Conservation (phyloP, 2,329 filamentous ascomycete genomes). For the Fusarium graminum region DNA sequence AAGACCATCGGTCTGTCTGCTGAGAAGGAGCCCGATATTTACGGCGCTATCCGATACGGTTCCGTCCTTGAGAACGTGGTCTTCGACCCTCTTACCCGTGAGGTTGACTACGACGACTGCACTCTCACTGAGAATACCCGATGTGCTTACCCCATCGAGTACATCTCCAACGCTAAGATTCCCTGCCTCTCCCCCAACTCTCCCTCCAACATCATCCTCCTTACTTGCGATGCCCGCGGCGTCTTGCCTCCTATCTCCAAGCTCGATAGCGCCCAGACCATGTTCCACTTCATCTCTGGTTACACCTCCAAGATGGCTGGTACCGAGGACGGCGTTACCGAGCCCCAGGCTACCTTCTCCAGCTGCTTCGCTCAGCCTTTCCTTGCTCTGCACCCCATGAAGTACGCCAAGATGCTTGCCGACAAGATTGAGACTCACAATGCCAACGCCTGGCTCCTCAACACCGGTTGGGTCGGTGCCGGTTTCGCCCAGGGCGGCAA, state of each 20-base stretch:
- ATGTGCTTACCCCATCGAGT: conserved; percentile 98
- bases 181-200: conserved; percentile 89
- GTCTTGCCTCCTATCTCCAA: conserved; percentile 98
- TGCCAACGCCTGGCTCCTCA: conserved; percentile 97
- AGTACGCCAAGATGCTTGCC: conserved; percentile 97
- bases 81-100: conserved; percentile 89
- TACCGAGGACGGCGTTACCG: conserved; percentile 95
- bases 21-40: conserved; percentile 99
- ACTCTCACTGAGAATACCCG: conserved; percentile 99
- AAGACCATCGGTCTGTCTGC: conserved; percentile 97
- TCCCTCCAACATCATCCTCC: conserved; percentile 96
- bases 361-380: conserved; percentile 99
- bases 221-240: conserved; percentile 97
- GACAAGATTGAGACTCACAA: conserved; percentile 97
- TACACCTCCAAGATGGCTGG: conserved; percentile 99
- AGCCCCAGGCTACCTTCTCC: conserved; percentile 98
- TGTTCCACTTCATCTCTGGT: conserved; percentile 99
- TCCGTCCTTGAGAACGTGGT: conserved; percentile 99
- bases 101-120: conserved; percentile 94
- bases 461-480: conserved; percentile 97
- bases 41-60: conserved; percentile 93
- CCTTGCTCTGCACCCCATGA: conserved; percentile 98
- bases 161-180: conserved; percentile 99
- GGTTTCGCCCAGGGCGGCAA: conserved; percentile 92
- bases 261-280: conserved; percentile 92